Evolutionary conservation across 2,329 filamentous ascomycete genomes (phyloP).

Genomic region (Fusarium longipes): DNA sequence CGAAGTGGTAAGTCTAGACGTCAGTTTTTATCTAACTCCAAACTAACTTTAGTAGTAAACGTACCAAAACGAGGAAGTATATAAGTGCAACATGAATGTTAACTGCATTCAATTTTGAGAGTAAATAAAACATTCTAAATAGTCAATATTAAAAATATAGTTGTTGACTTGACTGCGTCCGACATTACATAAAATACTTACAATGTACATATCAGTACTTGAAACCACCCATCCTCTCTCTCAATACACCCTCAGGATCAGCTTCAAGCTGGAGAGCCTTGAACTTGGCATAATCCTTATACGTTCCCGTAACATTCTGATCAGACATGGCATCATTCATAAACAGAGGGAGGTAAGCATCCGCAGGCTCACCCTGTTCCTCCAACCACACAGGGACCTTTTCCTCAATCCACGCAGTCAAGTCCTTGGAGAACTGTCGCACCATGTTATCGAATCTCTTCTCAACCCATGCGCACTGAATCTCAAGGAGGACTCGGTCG

Average conservation of each 20-base stretch:
- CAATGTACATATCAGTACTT: not conserved
- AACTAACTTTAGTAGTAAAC: not conserved
- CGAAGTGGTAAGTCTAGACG: not conserved
- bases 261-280: conserved; percentile 5
- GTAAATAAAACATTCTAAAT: too few relatives aligned
- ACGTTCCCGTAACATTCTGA: conserved; percentile 17
- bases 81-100: not conserved
- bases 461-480: conserved; percentile 25
- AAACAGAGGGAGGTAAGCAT: conserved; percentile 10
- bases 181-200: too few relatives aligned
- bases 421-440: conserved; percentile 4
- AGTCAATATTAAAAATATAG: not conserved
- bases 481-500: conserved; percentile 8
- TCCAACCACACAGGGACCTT: conserved; percentile 9
- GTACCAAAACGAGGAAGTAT: rapidly evolving
- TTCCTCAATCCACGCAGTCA: conserved; percentile 18
- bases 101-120: too few relatives aligned
- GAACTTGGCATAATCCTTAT: conserved; percentile 15
- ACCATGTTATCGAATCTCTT: not conserved
- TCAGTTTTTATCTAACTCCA: rapidly evolving
- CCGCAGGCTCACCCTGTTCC: not conserved
- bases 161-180: rapidly evolving
- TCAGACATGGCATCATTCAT: conserved; percentile 25
- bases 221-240: conserved; percentile 9
- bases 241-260: conserved; percentile 11